Base-by-base conservation (phyloP, 2,329 filamentous ascomycete species). In the Cadophora luteo-olivacea region DNA sequence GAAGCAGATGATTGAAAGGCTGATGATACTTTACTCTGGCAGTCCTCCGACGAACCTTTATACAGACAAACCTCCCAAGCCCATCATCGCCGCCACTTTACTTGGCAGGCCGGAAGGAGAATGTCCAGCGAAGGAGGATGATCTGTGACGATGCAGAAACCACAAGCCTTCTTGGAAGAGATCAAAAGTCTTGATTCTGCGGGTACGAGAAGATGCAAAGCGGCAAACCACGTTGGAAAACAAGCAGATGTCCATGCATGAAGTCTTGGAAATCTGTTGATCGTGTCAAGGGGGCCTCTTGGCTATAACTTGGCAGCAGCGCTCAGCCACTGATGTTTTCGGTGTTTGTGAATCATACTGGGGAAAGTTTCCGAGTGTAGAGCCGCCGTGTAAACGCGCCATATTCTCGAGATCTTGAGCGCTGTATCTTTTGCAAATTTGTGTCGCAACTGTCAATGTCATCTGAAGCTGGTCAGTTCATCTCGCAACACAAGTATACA, bases 91-190 rank as follows among this genome's bases (percentile, higher is more conserved):
- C 41, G 45, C 60, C 45, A 49, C 32, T 32, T 32, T 12, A 49
- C 60, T 62, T 62, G 41, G 60, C 60, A 49, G 7, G 48, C 29
- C 60, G 8, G 16, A 33, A 45, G 14, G 36, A 60, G 57, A 41
- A 60, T 60, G 4, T 19, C 22, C 57, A 60, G 57, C 60, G 41
- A 62, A 62, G 32, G 19, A 36, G 48, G 32, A 62, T 33, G 41
- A 52, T 62, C 60, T 62, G 41, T 62, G 60, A 62, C 60, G 41
- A 38, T 52, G 32, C 8, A 51, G 60, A 62, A 62, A 62, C 60
- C n/a, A 49, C 41, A 49, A 62, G 45, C 41, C 41, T 49, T 62
- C 45, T 49, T 51, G 29, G 60, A 36, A 62, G 25, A 49, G 60
- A 62, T 51, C n/a, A 51, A 62, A 62, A 32, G 41, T 49, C 45